Evolutionary conservation across 306 rosid species (phyloP), one percentile per base, ranked within the genome.

Genomic region (Citrullus mucosospermus): DNA sequence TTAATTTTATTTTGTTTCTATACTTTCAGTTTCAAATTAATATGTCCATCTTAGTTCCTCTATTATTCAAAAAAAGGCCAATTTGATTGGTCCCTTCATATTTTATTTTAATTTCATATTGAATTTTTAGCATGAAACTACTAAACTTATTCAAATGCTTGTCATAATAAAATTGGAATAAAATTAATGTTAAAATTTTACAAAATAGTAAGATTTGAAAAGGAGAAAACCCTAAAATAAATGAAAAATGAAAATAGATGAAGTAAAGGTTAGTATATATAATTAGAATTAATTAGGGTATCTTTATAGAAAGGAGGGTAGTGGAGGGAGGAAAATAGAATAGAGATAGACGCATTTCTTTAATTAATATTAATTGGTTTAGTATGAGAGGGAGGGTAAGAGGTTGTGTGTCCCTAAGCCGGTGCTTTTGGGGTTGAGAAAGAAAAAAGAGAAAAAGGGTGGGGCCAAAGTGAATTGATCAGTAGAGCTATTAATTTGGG

Each of bases 401-500:
- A 46, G 71, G 41, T 32, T 32, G 69, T 63, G 3, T 32, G 34
- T 32, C 22, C 68, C 68, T 53, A 16, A 53, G 57, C 57, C 57
- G 59, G 59, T 55, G 59, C 59, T 55, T 55, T 17, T 55, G 22
- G n/a, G 9, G 25, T 6, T 55, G 59, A 55, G 25, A 8, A 55
- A 55, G 10, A 18, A 17, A 51, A 51, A 51, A 51, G 56, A 13
- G 18, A 51, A 14, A 7, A 13, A 55, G 7, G 25, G 25, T 18
- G 28, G 38, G n/a, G 34, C 75, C 54, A 63, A 36, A 63, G 67
- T 60, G 65, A 25, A 5, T 0, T 61, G 36, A 18, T 81, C 22
- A 22, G 22, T n/a, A 9, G 48, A 8, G 28, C 83, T 85, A 85
- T 88, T 92, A 97, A 94, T 92, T 93, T 89, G 98, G 97, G 41